phyloP scores from a whole-genome alignment of 2,329 filamentous ascomycete species.

The Lasiodiplodia hormozganensis region DNA sequence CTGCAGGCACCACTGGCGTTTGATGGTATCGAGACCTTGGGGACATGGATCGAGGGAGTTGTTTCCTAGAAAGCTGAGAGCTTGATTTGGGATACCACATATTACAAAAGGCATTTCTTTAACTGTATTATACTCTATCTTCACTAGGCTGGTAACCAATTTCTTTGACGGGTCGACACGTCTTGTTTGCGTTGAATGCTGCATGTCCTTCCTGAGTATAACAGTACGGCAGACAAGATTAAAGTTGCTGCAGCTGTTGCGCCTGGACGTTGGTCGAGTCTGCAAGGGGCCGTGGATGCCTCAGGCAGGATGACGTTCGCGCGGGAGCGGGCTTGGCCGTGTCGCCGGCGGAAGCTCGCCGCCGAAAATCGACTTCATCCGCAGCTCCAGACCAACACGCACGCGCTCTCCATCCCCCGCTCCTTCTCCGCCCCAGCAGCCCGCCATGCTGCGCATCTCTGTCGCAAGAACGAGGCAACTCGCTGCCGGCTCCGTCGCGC shows the following conservation, averaged over 20 bases:
- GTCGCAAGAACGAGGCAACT: constrained; percentile 56
- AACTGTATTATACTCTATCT: constrained; percentile 16
- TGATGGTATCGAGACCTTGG: constrained; percentile 7
- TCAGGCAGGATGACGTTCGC: constrained; percentile 24
- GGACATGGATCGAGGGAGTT: constrained; percentile 3
- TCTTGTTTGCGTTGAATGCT: not conserved
- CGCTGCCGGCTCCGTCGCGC: constrained; percentile 48
- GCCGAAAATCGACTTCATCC: constrained; percentile 30
- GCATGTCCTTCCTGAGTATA: too few relatives aligned
- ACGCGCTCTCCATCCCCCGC: constrained; percentile 28
- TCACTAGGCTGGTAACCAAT: not conserved
- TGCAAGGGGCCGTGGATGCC: not conserved
- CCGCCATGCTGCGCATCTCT: constrained; percentile 63
- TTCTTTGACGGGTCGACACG: not conserved
- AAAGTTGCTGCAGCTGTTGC: too few relatives aligned
- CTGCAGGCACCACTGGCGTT: constrained; percentile 15
- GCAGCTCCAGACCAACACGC: constrained; percentile 18
- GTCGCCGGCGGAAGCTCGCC: constrained; percentile 29
- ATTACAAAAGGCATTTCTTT: constrained; percentile 15
- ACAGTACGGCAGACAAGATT: too few relatives aligned
- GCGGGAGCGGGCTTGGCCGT: constrained; percentile 13
- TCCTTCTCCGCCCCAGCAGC: constrained; percentile 42
- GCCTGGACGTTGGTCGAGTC: not conserved
- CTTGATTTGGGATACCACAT: constrained; percentile 23
- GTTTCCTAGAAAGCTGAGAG: constrained; percentile 15